Conservation (phyloP, 78 protist genomes). For the Protostelium mycophagum region DNA sequence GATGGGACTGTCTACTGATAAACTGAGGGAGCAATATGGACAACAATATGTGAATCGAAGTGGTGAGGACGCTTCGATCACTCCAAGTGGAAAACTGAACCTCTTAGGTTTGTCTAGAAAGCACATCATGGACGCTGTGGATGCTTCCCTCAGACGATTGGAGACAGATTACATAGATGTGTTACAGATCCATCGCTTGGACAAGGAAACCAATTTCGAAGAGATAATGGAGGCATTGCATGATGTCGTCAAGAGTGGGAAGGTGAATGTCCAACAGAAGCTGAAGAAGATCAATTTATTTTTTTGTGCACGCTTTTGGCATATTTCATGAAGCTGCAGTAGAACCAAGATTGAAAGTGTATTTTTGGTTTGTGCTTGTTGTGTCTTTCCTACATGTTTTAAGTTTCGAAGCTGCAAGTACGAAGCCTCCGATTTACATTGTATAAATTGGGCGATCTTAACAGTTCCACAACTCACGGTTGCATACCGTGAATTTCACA, state of each 20-base stretch:
- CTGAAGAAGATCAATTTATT: not conserved
- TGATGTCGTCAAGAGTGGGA: constrained; percentile 26
- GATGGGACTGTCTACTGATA: not conserved
- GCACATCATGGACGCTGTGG: constrained; percentile 16
- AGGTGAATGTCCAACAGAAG: constrained; percentile 8
- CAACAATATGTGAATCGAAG: not conserved
- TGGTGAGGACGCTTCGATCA: not conserved
- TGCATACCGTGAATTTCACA: too few relatives aligned
- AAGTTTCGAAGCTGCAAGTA: too few relatives aligned
- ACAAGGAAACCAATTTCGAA: constrained; percentile 11
- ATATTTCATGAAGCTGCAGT: too few relatives aligned
- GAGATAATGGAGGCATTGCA: constrained; percentile 30
- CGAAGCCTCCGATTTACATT: too few relatives aligned
- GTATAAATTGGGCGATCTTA: too few relatives aligned
- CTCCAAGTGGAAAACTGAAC: not conserved
- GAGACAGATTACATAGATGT: constrained; percentile 34
- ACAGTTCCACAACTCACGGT: too few relatives aligned
- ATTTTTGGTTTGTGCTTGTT: too few relatives aligned
- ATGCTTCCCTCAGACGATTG: constrained; percentile 33
- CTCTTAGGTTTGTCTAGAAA: not conserved
- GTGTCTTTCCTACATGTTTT: too few relatives aligned
- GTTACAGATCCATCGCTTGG: constrained; percentile 48
- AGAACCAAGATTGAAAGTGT: too few relatives aligned
- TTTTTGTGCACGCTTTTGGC: too few relatives aligned
- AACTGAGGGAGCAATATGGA: not conserved